These are phyloP conservation scores for Penicillium sp. DNA, from an alignment of 2,329 filamentous ascomycete genomes.

Conservation along the genomic window DNA sequence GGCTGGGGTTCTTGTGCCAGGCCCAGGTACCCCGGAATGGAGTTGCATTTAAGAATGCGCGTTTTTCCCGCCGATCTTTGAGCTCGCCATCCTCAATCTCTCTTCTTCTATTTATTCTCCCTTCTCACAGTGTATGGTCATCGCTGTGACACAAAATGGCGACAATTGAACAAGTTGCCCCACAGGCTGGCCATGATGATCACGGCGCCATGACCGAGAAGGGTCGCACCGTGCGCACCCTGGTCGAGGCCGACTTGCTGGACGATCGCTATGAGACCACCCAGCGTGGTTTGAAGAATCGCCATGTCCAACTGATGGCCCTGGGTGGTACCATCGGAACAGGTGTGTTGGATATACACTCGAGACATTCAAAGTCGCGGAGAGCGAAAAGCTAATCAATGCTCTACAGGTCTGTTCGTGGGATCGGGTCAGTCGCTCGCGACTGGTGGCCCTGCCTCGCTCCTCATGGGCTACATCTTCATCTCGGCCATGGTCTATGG, in stretches of 20 bases:
- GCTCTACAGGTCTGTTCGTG: conserved; percentile 50
- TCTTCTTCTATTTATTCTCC: not conserved
- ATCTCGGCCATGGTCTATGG: conserved; percentile 50
- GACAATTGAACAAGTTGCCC: conserved; percentile 1
- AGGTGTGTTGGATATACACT: conserved; percentile 23
- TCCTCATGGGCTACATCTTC: conserved; percentile 55
- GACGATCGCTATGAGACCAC: conserved; percentile 44
- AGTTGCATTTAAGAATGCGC: conserved; percentile 6
- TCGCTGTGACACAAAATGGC: conserved; percentile 1
- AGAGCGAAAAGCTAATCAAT: not conserved
- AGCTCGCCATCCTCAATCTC: not conserved
- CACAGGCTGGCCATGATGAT: not conserved
- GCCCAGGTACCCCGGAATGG: not conserved
- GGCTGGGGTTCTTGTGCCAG: not conserved
- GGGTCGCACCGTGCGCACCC: conserved; percentile 8
- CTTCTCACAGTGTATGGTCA: not conserved
- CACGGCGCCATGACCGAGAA: conserved; percentile 13
- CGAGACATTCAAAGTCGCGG: not conserved
- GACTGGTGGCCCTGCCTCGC: conserved; percentile 54
- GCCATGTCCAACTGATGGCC: conserved; percentile 40
- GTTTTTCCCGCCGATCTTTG: conserved; percentile 3
- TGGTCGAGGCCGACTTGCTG: conserved; percentile 43
- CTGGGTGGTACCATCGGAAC: conserved; percentile 54
- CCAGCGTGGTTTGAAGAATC: conserved; percentile 45
- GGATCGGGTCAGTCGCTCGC: conserved; percentile 56